These are phyloP conservation scores for Pythium aquatile DNA, from an alignment of 352 stramenopile genomes.

Conservation along the genomic window DNA sequence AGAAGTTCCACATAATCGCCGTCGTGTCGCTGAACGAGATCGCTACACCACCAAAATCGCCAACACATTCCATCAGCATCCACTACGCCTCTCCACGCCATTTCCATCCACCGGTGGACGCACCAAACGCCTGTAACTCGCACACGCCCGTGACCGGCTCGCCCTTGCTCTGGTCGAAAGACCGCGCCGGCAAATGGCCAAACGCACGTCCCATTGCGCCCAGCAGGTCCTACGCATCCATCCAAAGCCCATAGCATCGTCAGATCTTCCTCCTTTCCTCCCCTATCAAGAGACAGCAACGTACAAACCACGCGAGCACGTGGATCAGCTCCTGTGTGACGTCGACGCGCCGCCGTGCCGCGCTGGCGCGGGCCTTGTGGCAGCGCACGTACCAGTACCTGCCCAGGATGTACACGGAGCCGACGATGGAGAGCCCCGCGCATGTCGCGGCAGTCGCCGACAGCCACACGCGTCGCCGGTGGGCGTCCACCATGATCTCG, in stretches of 20 bases:
- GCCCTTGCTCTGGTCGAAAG: constrained; percentile 54
- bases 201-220: constrained; percentile 70
- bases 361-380: constrained; percentile 37
- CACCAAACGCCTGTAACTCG: constrained; percentile 73
- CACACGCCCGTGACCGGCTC: constrained; percentile 57
- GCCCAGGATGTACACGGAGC: constrained; percentile 79
- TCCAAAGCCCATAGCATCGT: neutral
- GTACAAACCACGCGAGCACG: constrained; percentile 76
- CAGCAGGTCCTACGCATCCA: constrained; percentile 54
- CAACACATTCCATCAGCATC: constrained; percentile 4
- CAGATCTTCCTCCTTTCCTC: neutral
- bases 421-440: constrained; percentile 74
- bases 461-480: neutral
- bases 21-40: constrained; percentile 74
- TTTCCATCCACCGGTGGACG: constrained; percentile 1
- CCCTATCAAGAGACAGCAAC: neutral
- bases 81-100: neutral
- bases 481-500: neutral
- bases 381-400: constrained; percentile 75
- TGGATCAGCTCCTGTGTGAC: constrained; percentile 88
- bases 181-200: constrained; percentile 56
- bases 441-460: constrained; percentile 28
- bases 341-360: constrained; percentile 52
- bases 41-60: constrained; percentile 29
- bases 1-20: constrained; percentile 81